Conservation (phyloP, 2,329 filamentous ascomycete genomes). For the Mariannaea sp. region DNA sequence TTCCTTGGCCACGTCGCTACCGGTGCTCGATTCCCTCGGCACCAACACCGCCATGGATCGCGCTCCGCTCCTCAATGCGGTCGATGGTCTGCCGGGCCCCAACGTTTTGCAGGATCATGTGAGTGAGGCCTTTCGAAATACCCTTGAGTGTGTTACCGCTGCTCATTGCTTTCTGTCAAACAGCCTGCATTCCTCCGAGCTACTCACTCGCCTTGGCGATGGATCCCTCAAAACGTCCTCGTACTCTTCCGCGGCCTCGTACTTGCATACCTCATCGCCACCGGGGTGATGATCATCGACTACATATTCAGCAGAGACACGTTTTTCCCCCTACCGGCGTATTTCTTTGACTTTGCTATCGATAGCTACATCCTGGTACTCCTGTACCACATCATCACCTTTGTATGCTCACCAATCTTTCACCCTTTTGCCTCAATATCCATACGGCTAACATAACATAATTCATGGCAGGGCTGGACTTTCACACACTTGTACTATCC, state of each 20-base stretch:
- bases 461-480: slow-evolving; percentile 52
- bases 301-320: slow-evolving; percentile 52
- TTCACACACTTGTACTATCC: slow-evolving; percentile 57
- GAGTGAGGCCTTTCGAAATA: slow-evolving; percentile 6
- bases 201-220: slow-evolving; percentile 57
- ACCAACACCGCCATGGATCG: slow-evolving; percentile 38
- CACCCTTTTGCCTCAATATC: background rate
- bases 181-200: slow-evolving; percentile 58
- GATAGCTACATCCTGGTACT: slow-evolving; percentile 50
- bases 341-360: slow-evolving; percentile 56
- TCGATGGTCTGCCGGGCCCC: slow-evolving; percentile 40
- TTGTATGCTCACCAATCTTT: slow-evolving; percentile 45
- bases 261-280: slow-evolving; percentile 50
- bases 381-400: slow-evolving; percentile 52
- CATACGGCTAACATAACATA: background rate
- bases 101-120: slow-evolving; percentile 46
- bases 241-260: slow-evolving; percentile 50
- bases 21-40: background rate
- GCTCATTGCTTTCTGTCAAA: slow-evolving; percentile 18
- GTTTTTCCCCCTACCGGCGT: slow-evolving; percentile 46
- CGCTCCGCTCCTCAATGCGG: slow-evolving; percentile 42
- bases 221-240: slow-evolving; percentile 52
- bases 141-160: background rate
- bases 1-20: background rate
- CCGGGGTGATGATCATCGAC: slow-evolving; percentile 49